phyloP scores from a whole-genome alignment of 257 asterid species.

The Gardenia jasminoides region DNA sequence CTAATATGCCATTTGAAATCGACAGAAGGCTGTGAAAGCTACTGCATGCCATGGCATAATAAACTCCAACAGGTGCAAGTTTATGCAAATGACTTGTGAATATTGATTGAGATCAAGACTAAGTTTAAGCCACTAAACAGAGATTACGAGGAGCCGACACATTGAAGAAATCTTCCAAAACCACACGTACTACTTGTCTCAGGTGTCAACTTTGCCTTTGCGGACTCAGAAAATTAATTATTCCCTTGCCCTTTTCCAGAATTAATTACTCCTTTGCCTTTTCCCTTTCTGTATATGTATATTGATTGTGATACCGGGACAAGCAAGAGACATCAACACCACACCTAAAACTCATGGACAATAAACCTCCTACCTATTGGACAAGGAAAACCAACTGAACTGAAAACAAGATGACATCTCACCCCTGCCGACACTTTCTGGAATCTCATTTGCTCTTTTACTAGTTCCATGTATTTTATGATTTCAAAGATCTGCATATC shows the following conservation, averaged over 20 bases:
- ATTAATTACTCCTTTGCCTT: not conserved
- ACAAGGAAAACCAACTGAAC: conserved; percentile 8
- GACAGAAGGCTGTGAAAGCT: not conserved
- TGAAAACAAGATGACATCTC: not conserved
- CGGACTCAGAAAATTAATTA: not conserved
- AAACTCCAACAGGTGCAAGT: not conserved
- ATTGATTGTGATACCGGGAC: not conserved
- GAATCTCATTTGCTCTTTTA: not conserved
- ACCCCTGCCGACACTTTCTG: not conserved
- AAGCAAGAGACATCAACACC: conserved; percentile 10
- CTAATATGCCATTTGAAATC: not conserved
- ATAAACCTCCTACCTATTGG: conserved; percentile 1
- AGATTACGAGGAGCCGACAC: not conserved
- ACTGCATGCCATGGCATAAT: not conserved
- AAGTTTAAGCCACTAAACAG: too few species aligned
- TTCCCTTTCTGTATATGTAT: not conserved
- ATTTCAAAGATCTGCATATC: not conserved
- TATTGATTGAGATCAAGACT: too few species aligned
- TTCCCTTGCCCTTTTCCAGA: not conserved
- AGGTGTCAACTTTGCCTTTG: not conserved
- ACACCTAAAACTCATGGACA: conserved; percentile 6
- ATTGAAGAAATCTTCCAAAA: not conserved
- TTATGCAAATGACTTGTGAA: not conserved
- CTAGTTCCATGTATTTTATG: not conserved
- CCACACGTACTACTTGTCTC: not conserved